A percentile compares a stretch with the other conserved stretches of the same genome.
These are phyloP conservation scores for Cyclocybe aegerita DNA, from an alignment of 768 basidiomycete genomes.

Conservation along the genomic window DNA sequence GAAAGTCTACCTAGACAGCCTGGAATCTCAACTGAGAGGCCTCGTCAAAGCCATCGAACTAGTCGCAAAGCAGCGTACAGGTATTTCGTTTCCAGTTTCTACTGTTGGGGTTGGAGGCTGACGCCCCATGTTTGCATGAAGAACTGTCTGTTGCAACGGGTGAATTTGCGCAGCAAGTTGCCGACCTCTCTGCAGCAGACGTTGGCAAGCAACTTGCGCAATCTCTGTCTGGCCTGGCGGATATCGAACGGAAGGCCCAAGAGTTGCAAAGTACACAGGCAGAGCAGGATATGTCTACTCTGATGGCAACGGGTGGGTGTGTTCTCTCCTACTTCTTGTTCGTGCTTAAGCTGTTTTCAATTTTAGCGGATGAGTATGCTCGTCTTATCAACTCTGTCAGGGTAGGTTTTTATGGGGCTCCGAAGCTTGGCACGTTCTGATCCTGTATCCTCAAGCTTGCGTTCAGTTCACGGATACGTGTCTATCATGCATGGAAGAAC, in stretches of 20 bases:
- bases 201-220: conserved; percentile 71
- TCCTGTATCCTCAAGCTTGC: conserved; percentile 55
- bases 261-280: conserved; percentile 75
- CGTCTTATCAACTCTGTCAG: conserved; percentile 85
- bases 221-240: conserved; percentile 67
- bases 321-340: background rate
- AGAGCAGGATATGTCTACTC: conserved; percentile 76
- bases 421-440: background rate
- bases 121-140: conserved; percentile 19
- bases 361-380: conserved; percentile 85
- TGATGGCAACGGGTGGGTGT: conserved; percentile 70
- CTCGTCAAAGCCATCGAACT: conserved; percentile 85
- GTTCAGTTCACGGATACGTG: conserved; percentile 84
- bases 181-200: conserved; percentile 74
- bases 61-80: conserved; percentile 80
- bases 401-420: conserved; percentile 40
- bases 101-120: background rate
- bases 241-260: conserved; percentile 71
- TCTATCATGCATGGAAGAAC: conserved; percentile 77
- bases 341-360: background rate
- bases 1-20: conserved; percentile 79
- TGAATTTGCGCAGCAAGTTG: conserved; percentile 78
- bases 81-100: conserved; percentile 33
- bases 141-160: conserved; percentile 69
- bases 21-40: conserved; percentile 86